Evolutionary conservation across 257 asterid species (phyloP).

Genomic region (Nicotiana knightiana): DNA sequence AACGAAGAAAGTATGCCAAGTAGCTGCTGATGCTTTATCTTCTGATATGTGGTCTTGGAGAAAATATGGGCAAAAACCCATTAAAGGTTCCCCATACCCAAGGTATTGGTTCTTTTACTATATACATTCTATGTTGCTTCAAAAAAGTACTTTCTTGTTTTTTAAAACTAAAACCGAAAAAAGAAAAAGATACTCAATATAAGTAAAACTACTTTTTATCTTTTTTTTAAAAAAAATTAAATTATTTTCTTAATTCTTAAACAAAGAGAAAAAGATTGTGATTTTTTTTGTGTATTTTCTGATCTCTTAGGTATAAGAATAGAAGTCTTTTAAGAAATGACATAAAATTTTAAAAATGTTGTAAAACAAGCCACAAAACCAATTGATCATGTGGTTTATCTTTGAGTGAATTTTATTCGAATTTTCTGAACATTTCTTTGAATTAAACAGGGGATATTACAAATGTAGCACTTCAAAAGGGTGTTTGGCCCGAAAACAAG

Average conservation of each 20-base stretch:
- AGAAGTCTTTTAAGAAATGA: no score
- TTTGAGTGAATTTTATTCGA: not conserved
- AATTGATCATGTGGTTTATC: no score
- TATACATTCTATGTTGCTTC: not conserved
- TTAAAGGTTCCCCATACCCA: slow-evolving; percentile 90
- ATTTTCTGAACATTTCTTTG: not conserved
- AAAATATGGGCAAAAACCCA: slow-evolving; percentile 94
- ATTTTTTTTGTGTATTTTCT: no score
- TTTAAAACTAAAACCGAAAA: not conserved
- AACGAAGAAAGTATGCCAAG: slow-evolving; percentile 63
- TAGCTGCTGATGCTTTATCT: slow-evolving; percentile 71
- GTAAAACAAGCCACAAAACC: no score
- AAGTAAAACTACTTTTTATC: not conserved
- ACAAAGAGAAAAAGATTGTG: not conserved
- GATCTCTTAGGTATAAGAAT: no score
- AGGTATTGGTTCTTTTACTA: slow-evolving; percentile 28
- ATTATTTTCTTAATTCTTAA: not conserved
- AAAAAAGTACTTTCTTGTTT: not conserved
- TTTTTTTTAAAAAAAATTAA: not conserved
- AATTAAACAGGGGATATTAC: slow-evolving; percentile 44
- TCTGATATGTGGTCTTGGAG: slow-evolving; percentile 97
- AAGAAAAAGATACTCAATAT: not conserved
- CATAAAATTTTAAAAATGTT: no score
- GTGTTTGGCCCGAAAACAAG: slow-evolving; percentile 65
- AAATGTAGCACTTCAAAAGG: slow-evolving; percentile 55